Conservation (phyloP, 2,329 filamentous ascomycete species). For the Samsoniella hepiali region DNA sequence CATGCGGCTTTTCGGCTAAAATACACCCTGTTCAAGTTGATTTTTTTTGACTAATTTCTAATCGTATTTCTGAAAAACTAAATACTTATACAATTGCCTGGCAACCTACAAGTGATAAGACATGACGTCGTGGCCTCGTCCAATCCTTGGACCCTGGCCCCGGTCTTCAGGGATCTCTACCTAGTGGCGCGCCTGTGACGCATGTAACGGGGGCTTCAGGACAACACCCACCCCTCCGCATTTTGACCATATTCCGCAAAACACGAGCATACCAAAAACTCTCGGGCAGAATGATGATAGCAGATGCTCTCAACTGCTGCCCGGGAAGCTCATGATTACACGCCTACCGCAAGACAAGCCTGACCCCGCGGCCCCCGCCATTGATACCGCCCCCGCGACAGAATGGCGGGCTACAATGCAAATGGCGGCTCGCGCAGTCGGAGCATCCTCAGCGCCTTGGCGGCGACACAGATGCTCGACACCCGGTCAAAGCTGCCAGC, state of each 20-base stretch:
- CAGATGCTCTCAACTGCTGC: constrained; percentile 1
- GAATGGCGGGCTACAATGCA: constrained; percentile 45
- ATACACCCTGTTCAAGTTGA: background rate
- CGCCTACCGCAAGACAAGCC: background rate
- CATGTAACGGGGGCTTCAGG: constrained; percentile 5
- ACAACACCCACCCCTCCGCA: constrained; percentile 1
- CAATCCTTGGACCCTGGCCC: constrained; percentile 1
- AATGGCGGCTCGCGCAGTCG: constrained; percentile 38
- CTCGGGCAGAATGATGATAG: constrained; percentile 10
- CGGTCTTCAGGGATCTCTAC: background rate
- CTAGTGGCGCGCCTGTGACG: constrained; percentile 8
- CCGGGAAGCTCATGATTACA: constrained; percentile 6
- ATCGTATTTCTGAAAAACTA: too few species aligned
- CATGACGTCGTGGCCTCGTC: background rate
- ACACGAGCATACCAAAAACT: background rate
- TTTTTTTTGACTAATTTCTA: too few species aligned
- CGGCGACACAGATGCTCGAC: constrained; percentile 75
- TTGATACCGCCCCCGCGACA: constrained; percentile 14
- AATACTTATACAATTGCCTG: too few species aligned
- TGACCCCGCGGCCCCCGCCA: background rate
- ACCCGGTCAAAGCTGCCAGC: constrained; percentile 77
- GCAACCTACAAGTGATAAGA: background rate
- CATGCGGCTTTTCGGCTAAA: background rate
- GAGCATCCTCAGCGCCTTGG: constrained; percentile 71
- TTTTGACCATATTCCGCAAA: background rate